Base-by-base conservation (phyloP, 106 monocot genomes). In the Platanthera zijinensis region DNA sequence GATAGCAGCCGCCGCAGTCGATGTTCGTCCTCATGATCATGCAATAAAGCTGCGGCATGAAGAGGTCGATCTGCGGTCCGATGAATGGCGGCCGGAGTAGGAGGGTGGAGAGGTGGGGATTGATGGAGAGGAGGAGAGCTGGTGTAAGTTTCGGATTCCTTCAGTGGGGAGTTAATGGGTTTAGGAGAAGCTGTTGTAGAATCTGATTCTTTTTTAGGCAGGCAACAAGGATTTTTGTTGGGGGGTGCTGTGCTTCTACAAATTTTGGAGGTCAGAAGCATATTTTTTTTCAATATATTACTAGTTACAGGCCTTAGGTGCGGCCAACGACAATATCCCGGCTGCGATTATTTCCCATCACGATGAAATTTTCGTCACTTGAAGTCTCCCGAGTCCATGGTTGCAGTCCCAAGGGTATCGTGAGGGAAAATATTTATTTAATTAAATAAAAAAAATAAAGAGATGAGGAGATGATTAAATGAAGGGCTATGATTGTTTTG, bases 1-100 rank as follows among this genome's bases (percentile, higher is more conserved):
- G 80, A 72, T 88, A 95, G 82, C 95, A 95, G 72, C 92, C 89
- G 48, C 85, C 80, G 86, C 95, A 95, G 76, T 95, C 95, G 74
- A 95, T 95, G 92, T 84, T 95, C 77, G 92, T 87, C 83, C 88
- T 86, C 86, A 95, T 73, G 2, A 84, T 85, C 95, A 95, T 92
- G 85, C 88, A 85, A 56, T 86, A 83, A 62, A 87, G 82, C 90
- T 85, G 87, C 74, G 51, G 51, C 72, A 72, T 72, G 51, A 72
- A 68, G 63, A 28, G 54, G 9, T 52, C 48, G 0, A 77, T 53
- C 8, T 47, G n/a, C 53, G 53, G 53, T 53, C 9, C 12, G 9
- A 14, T 66, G 11, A 13, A 66, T 10, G 17, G 32, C 8, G 0
- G 51, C 28, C 9, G 49, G 51, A 51, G 15, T 25, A 25, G 25